These are phyloP conservation scores for Annulohypoxylon maeteangense DNA, from an alignment of 495 filamentous ascomycete genomes.

Conservation along the genomic window DNA sequence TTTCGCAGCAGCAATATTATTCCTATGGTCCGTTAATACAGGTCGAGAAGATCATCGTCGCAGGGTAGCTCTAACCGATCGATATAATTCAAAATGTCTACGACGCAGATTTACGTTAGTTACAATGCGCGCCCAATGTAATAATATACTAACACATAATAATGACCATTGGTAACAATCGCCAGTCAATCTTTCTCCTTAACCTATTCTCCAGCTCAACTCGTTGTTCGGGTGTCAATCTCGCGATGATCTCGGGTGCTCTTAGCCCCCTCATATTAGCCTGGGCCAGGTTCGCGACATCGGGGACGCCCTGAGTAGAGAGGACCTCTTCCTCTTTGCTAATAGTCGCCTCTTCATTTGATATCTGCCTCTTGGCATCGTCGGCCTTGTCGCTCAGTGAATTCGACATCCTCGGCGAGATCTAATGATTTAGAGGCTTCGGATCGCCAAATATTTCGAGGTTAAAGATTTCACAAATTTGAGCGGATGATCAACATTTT, in stretches of 20 bases:
- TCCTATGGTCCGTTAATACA: conserved; percentile 45
- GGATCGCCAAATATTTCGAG: not conserved
- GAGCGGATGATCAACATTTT: not conserved
- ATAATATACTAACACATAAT: conserved; percentile 60
- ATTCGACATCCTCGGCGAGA: conserved; percentile 26
- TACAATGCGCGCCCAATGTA: conserved; percentile 6
- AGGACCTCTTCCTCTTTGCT: conserved; percentile 24
- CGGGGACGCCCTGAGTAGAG: conserved; percentile 18
- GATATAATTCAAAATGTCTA: conserved; percentile 84
- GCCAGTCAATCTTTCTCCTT: conserved; percentile 70
- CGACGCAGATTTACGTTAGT: conserved; percentile 42
- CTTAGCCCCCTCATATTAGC: conserved; percentile 46
- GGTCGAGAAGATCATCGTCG: not conserved
- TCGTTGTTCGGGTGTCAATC: conserved; percentile 62
- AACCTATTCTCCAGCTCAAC: conserved; percentile 59
- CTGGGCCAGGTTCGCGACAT: conserved; percentile 39
- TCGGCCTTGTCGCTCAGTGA: conserved; percentile 32
- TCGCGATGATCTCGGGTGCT: conserved; percentile 63
- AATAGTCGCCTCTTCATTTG: conserved; percentile 23
- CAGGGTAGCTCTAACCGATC: conserved; percentile 67
- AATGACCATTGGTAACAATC: conserved; percentile 71
- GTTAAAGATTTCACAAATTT: not conserved
- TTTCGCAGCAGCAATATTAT: conserved; percentile 65
- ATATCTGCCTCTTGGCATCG: conserved; percentile 22
- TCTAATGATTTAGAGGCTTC: not conserved